Evolutionary conservation across 306 rosid species (phyloP).

Genomic region (Geum urbanum): DNA sequence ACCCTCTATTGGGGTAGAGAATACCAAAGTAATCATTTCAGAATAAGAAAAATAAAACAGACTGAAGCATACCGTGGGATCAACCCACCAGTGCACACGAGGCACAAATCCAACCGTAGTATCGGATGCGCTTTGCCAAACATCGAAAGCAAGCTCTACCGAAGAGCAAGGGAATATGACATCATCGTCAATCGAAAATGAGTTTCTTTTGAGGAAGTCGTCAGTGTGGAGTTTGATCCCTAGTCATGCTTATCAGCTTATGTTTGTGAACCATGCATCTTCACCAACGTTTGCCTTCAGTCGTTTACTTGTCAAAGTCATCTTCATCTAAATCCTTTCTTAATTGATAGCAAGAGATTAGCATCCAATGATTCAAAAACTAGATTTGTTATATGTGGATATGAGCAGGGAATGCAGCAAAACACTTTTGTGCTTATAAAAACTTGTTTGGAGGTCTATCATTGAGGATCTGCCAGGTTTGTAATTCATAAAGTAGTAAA

Average conservation of each 20-base stretch:
- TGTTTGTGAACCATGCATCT: background rate
- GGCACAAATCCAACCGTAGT: conserved; percentile 98
- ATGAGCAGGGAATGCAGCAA: background rate
- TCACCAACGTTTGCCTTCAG: background rate
- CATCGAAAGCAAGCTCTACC: conserved; percentile 79
- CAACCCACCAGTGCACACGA: conserved; percentile 76
- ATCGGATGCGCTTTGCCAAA: conserved; percentile 91
- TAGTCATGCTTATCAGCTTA: background rate
- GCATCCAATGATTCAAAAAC: background rate
- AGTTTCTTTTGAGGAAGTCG: background rate
- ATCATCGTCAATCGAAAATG: conserved; percentile 87
- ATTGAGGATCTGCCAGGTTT: background rate
- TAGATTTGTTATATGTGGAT: background rate
- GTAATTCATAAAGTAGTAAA: background rate
- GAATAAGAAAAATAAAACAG: background rate
- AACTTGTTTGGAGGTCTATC: background rate
- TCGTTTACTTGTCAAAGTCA: background rate
- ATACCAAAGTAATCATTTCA: background rate
- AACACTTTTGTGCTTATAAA: background rate
- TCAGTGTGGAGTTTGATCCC: background rate
- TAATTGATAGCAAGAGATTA: background rate
- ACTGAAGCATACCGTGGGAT: conserved; percentile 49
- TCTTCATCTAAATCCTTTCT: background rate
- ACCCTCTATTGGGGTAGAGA: background rate
- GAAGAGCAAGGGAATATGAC: conserved; percentile 86